A percentile compares a stretch with the other conserved stretches of the same genome.
Evolutionary conservation across 1,284 basidiomycete species (phyloP).

Genomic region (Rhodotorula sp.): DNA sequence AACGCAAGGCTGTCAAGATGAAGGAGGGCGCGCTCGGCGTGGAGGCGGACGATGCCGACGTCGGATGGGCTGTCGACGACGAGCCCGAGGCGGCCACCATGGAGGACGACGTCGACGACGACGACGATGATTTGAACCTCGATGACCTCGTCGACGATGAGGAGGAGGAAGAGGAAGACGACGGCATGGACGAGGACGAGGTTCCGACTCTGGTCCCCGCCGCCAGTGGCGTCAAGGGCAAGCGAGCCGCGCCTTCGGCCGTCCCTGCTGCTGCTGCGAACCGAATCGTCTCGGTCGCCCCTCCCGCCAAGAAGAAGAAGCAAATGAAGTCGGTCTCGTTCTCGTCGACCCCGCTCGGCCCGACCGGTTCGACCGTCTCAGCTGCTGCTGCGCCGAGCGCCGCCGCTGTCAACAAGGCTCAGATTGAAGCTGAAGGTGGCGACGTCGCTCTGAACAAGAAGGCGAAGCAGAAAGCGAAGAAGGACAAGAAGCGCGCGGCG

Average conservation of each 20-base stretch:
- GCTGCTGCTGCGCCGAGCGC: slow-evolving; percentile 14
- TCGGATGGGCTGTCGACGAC: slow-evolving; percentile 30
- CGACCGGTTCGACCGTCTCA: slow-evolving; percentile 23
- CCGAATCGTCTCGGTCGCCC: slow-evolving; percentile 44
- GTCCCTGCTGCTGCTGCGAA: not conserved
- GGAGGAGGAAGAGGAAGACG: slow-evolving; percentile 14
- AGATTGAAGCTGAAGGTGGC: slow-evolving; percentile 32
- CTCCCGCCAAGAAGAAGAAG: slow-evolving; percentile 31
- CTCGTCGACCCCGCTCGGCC: slow-evolving; percentile 36
- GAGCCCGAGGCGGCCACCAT: slow-evolving; percentile 8
- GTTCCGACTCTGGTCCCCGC: slow-evolving; percentile 15
- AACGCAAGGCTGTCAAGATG: slow-evolving; percentile 40
- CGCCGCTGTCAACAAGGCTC: slow-evolving; percentile 21
- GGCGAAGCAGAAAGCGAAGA: slow-evolving; percentile 43
- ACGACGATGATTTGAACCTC: slow-evolving; percentile 19
- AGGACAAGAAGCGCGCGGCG: slow-evolving; percentile 42
- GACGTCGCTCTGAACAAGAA: slow-evolving; percentile 44
- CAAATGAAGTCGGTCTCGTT: slow-evolving; percentile 37
- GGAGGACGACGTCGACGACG: slow-evolving; percentile 11
- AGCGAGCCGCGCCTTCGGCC: slow-evolving; percentile 8
- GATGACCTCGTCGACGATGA: slow-evolving; percentile 27
- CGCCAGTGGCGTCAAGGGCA: slow-evolving; percentile 18
- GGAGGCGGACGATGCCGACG: slow-evolving; percentile 38
- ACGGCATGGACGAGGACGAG: slow-evolving; percentile 27
- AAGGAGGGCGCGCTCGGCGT: slow-evolving; percentile 38